phyloP scores from a whole-genome alignment of 495 filamentous ascomycete genomes.

The Podospora appendiculata region DNA sequence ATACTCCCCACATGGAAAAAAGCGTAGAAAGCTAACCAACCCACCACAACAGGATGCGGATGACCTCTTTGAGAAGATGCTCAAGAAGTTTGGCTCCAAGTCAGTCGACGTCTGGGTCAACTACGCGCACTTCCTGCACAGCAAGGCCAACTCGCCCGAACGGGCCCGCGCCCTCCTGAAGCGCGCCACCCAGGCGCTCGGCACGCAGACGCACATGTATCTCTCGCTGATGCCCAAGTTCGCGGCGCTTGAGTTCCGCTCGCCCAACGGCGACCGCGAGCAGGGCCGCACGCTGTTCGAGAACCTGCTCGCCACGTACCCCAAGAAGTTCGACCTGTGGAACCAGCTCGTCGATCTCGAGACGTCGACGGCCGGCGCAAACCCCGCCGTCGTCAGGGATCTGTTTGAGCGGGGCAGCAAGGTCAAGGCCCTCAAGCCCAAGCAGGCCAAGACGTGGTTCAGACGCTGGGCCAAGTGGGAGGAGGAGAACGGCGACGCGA shows the following conservation, averaged over 20 bases:
- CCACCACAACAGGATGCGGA: slow-evolving; percentile 66
- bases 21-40: slow-evolving; percentile 7
- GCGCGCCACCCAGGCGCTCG: slow-evolving; percentile 80
- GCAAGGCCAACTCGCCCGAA: slow-evolving; percentile 55
- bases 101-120: slow-evolving; percentile 80
- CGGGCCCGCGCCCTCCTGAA: slow-evolving; percentile 73
- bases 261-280: slow-evolving; percentile 74
- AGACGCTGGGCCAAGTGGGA: slow-evolving; percentile 78
- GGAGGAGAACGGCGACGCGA: slow-evolving; percentile 61
- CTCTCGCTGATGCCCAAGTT: slow-evolving; percentile 77
- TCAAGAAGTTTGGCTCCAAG: slow-evolving; percentile 79
- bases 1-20: neutral
- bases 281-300: slow-evolving; percentile 93
- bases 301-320: slow-evolving; percentile 72
- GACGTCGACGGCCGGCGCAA: slow-evolving; percentile 50
- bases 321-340: slow-evolving; percentile 86
- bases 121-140: slow-evolving; percentile 88
- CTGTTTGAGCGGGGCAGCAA: slow-evolving; percentile 73
- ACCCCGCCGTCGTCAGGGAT: slow-evolving; percentile 52
- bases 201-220: slow-evolving; percentile 49
- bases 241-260: slow-evolving; percentile 83
- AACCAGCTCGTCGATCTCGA: slow-evolving; percentile 86
- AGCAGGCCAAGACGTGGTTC: slow-evolving; percentile 74
- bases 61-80: slow-evolving; percentile 72
- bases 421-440: slow-evolving; percentile 61